Conservation (phyloP, 805 yeast genomes). For the Candida broadrunensis region DNA sequence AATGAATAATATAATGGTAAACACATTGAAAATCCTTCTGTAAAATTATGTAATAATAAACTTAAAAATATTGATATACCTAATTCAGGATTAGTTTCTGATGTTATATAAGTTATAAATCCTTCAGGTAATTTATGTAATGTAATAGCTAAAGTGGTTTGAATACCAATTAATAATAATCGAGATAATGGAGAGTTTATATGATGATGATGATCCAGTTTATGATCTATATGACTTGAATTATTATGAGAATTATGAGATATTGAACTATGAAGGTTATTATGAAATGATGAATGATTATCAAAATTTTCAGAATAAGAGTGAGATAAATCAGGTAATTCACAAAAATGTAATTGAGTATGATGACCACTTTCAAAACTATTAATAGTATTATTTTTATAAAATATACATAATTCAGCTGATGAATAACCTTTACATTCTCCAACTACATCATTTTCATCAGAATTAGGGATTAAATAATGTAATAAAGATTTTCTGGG, state of each 20-base stretch:
- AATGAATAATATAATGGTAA: conserved; percentile 83
- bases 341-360: conserved; percentile 34
- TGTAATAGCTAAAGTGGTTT: conserved; percentile 83
- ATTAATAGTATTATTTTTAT: conserved; percentile 3
- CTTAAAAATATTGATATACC: conserved; percentile 84
- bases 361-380: not conserved
- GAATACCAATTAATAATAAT: conserved; percentile 82
- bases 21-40: conserved; percentile 94
- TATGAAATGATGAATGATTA: not conserved
- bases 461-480: conserved; percentile 19
- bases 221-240: conserved; percentile 1
- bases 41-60: conserved; percentile 82
- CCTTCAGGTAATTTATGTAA: conserved; percentile 96
- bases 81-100: conserved; percentile 57
- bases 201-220: conserved; percentile 70
- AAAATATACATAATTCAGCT: conserved; percentile 31
- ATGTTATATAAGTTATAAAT: conserved; percentile 78
- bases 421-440: conserved; percentile 49
- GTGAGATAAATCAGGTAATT: conserved; percentile 28
- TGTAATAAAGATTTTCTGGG: conserved; percentile 24
- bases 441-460: conserved; percentile 29
- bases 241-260: not conserved
- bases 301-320: not conserved
- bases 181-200: conserved; percentile 73
- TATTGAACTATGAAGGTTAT: conserved; percentile 1